Base-by-base conservation (phyloP, 305 asterid genomes). In the Fraxinus dipetala region DNA sequence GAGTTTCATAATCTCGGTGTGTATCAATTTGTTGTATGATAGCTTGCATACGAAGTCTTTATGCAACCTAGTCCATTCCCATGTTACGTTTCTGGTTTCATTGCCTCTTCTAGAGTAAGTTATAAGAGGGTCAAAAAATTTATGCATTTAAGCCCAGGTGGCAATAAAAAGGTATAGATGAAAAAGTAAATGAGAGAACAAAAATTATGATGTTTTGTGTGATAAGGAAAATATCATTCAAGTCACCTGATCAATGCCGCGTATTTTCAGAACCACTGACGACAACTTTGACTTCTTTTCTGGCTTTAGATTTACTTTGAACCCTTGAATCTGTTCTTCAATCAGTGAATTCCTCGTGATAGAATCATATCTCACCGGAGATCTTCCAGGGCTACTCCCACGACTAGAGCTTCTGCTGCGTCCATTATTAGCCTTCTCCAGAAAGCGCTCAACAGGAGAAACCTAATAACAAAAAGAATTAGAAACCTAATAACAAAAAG, bases 401-500 rank as follows among this genome's bases (percentile, higher is more conserved):
- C 98, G 95, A 90, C 99, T 96, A 73, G 98, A 88, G 93, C 97
- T 92, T 92, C 99, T 91, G 85, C 99, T 96, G 77, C 90, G 97
- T 73, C 98, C 99, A 87, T 85, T 89, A 85, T 72, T 89, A 83
- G 96, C 89, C 91, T 96, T 96, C 90, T 96, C 98, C 78, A 96
- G 87, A 85, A 94, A 96, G 78, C 95, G 95, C 84, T 96, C 99
- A 84, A 93, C 95, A 20, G 98, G 95, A 86, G 93, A 85, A 91
- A 95, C 98, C 99, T 96, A 80, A 80, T 78, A 81, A 48, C 48
- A 76, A 51, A 82, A 24, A 24, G 26, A 24, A 24, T 24, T 24
- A 86, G 93, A 85, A 91, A 95, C 98, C 99, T 96, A 80, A 80
- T 78, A 81, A 48, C 48, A 76, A 51, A 82, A 48, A 48, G 83